phyloP scores from a whole-genome alignment of 768 basidiomycete species.

The Leccinum variicolor region DNA sequence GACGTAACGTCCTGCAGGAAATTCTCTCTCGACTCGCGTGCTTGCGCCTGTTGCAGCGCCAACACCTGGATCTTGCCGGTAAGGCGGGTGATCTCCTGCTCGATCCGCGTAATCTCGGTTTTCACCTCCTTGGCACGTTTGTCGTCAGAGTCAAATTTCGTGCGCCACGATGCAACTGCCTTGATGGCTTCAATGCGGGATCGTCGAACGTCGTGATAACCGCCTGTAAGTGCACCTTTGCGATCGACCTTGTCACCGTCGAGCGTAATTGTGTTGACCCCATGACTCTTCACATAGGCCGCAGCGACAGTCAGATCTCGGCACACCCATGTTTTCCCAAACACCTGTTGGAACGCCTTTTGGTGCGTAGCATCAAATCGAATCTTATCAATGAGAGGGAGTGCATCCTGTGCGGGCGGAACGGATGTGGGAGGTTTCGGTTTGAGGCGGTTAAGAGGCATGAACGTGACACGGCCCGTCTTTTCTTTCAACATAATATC shows the following conservation, averaged over 20 bases:
- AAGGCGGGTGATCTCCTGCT: constrained; percentile 81
- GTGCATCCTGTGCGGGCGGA: constrained; percentile 70
- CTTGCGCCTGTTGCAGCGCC: constrained; percentile 66
- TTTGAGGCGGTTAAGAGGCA: constrained; percentile 94
- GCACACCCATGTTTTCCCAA: constrained; percentile 96
- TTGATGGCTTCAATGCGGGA: constrained; percentile 89
- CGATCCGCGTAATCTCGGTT: constrained; percentile 59
- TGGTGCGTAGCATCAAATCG: constrained; percentile 64
- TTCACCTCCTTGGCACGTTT: constrained; percentile 73
- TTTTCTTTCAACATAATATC: constrained; percentile 93
- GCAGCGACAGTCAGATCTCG: constrained; percentile 89
- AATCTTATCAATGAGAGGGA: constrained; percentile 81
- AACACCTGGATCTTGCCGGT: constrained; percentile 71
- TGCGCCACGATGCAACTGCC: constrained; percentile 69
- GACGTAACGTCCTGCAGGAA: constrained; percentile 58
- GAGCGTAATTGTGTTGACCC: constrained; percentile 94
- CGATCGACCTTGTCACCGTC: constrained; percentile 98
- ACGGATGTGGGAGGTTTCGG: constrained; percentile 58
- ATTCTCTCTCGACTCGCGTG: constrained; percentile 63
- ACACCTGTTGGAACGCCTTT: constrained; percentile 95
- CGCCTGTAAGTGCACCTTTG: constrained; percentile 93
- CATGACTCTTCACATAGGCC: constrained; percentile 91
- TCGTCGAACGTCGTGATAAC: constrained; percentile 88
- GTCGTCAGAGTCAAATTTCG: constrained; percentile 64
- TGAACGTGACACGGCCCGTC: constrained; percentile 94